Conservation (phyloP, 495 filamentous ascomycete species). For the Monascus purpureus region DNA sequence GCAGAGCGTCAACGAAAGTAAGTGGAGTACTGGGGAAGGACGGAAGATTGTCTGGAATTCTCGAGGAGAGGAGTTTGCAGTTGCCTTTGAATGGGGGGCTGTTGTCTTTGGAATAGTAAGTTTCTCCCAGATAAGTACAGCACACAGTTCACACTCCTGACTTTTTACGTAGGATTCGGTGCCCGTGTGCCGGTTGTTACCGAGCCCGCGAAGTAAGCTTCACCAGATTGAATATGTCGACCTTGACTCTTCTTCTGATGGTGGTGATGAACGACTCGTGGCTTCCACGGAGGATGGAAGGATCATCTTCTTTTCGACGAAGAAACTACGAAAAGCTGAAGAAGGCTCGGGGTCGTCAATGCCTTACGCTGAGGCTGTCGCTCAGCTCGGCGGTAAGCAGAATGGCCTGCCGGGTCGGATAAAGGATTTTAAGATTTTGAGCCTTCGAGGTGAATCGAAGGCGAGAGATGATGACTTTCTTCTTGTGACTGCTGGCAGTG, state of each 20-base stretch:
- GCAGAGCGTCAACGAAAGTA: slow-evolving; percentile 57
- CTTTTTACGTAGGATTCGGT: slow-evolving; percentile 46
- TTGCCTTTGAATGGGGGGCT: slow-evolving; percentile 77
- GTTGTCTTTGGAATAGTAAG: slow-evolving; percentile 69
- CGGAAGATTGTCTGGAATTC: slow-evolving; percentile 67
- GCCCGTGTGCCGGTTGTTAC: slow-evolving; percentile 55
- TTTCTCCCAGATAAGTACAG: slow-evolving; percentile 3
- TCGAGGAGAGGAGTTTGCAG: slow-evolving; percentile 64
- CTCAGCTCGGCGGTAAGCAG: slow-evolving; percentile 62
- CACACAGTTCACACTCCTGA: slow-evolving; percentile 5
- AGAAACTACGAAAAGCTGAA: slow-evolving; percentile 16
- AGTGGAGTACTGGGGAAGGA: slow-evolving; percentile 69
- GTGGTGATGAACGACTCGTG: slow-evolving; percentile 43
- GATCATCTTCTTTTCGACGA: slow-evolving; percentile 71
- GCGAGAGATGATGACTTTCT: slow-evolving; percentile 30
- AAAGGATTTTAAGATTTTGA: slow-evolving; percentile 73
- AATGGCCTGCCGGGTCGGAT: slow-evolving; percentile 54
- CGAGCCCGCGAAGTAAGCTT: slow-evolving; percentile 60
- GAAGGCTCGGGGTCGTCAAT: slow-evolving; percentile 24
- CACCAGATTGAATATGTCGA: slow-evolving; percentile 65
- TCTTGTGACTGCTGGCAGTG: slow-evolving; percentile 66
- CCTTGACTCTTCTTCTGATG: slow-evolving; percentile 23
- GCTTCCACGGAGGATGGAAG: slow-evolving; percentile 90
- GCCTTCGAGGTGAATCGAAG: slow-evolving; percentile 20
- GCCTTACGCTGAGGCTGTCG: slow-evolving; percentile 43